Percentiles rank a stretch among this genome's conserved stretches.
These are phyloP conservation scores for Populus simonii DNA, from an alignment of 345 rosid genomes.

Conservation along the genomic window DNA sequence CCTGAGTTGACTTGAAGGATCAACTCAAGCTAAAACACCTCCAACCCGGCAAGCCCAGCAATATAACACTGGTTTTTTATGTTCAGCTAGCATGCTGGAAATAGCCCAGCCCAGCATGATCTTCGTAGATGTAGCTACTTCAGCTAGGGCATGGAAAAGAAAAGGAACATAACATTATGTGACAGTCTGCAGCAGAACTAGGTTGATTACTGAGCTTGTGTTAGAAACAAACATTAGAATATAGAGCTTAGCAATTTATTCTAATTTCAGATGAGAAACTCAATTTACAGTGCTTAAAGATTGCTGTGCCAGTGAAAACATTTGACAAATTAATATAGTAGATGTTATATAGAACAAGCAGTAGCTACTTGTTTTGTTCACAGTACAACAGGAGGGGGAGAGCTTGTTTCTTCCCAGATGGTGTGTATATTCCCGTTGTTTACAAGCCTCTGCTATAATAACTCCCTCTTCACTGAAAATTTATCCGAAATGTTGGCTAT, in stretches of 20 bases:
- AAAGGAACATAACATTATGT: background rate
- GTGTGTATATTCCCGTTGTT: background rate
- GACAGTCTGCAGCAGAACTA: background rate
- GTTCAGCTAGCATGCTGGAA: background rate
- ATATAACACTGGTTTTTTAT: background rate
- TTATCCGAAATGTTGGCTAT: conserved; percentile 48
- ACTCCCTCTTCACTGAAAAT: conserved; percentile 23
- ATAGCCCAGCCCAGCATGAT: background rate
- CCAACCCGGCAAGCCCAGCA: no score
- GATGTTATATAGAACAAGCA: background rate
- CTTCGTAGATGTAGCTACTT: background rate
- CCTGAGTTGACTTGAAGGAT: no score
- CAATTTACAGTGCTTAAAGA: background rate
- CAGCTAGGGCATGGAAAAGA: background rate
- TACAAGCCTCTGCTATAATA: conserved; percentile 5
- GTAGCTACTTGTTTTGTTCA: background rate
- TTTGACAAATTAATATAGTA: background rate
- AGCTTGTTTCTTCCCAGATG: background rate
- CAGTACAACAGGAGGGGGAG: background rate
- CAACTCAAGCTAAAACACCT: no score
- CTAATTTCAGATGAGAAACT: background rate
- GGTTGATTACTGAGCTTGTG: background rate
- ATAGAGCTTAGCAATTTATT: background rate
- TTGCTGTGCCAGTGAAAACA: background rate
- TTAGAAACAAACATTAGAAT: background rate